Conservation (phyloP, 2,329 filamentous ascomycete species). For the Mollisiaceae sp. region DNA sequence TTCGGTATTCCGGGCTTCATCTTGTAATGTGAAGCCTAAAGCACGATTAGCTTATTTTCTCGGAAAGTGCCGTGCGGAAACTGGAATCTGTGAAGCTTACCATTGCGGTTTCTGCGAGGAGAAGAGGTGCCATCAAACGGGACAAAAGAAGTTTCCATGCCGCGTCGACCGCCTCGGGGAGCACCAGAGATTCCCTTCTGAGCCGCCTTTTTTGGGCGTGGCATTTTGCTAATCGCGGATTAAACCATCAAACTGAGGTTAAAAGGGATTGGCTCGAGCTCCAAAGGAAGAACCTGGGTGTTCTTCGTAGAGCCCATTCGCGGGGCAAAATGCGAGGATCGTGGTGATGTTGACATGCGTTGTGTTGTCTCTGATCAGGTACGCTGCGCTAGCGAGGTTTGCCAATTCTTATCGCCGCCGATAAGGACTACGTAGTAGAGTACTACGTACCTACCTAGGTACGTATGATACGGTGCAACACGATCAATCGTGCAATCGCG, state of each 20-base stretch:
- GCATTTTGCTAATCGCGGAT: slow-evolving; percentile 25
- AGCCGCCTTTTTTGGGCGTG: slow-evolving; percentile 28
- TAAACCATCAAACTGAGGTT: neutral
- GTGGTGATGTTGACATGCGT: neutral
- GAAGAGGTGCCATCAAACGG: slow-evolving; percentile 32
- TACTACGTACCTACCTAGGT: too few species aligned
- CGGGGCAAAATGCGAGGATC: neutral
- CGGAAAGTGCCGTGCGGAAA: neutral
- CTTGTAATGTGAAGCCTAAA: slow-evolving; percentile 48
- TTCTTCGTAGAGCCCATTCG: neutral
- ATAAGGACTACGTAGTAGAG: neutral
- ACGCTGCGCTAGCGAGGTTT: neutral
- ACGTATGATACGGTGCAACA: too few species aligned
- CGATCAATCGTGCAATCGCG: too few species aligned
- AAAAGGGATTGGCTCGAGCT: neutral
- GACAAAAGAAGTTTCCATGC: slow-evolving; percentile 27
- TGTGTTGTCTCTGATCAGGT: slow-evolving; percentile 3
- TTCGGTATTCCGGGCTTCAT: slow-evolving; percentile 64
- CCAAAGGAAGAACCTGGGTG: neutral
- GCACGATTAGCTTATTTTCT: neutral
- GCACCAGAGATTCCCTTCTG: slow-evolving; percentile 26
- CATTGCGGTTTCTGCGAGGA: slow-evolving; percentile 25
- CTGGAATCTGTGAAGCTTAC: slow-evolving; percentile 19
- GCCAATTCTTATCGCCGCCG: neutral
- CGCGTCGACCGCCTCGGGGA: slow-evolving; percentile 20